These are phyloP conservation scores for Lindgomyces ingoldianus DNA, from an alignment of 495 filamentous ascomycete genomes.

Conservation along the genomic window DNA sequence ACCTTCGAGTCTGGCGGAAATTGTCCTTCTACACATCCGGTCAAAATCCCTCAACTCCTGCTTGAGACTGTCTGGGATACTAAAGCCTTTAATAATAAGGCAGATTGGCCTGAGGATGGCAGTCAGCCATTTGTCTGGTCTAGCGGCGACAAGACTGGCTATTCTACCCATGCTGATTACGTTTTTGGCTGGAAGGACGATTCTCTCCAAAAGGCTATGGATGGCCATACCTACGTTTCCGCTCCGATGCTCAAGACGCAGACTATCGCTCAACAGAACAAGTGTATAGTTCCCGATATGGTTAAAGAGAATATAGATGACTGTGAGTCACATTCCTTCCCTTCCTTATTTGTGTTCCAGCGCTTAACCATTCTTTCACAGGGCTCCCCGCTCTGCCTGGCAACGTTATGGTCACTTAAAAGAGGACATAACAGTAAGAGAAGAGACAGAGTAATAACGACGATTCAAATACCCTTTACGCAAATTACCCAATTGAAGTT, in stretches of 20 bases:
- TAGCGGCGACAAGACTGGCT: slow-evolving; percentile 42
- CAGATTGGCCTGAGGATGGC: slow-evolving; percentile 36
- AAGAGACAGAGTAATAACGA: too few relatives aligned
- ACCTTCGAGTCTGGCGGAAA: slow-evolving; percentile 31
- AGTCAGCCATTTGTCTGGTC: slow-evolving; percentile 38
- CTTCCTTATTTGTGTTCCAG: neutral
- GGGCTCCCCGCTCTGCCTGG: slow-evolving; percentile 12
- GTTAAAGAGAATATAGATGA: slow-evolving; percentile 25
- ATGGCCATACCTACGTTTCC: slow-evolving; percentile 26
- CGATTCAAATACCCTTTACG: too few relatives aligned
- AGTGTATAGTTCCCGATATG: slow-evolving; percentile 22
- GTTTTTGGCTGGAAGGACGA: slow-evolving; percentile 54
- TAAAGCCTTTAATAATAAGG: slow-evolving; percentile 33
- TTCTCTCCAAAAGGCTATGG: slow-evolving; percentile 48
- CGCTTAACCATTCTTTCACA: neutral
- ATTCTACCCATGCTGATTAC: slow-evolving; percentile 50
- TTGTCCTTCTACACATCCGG: slow-evolving; percentile 35
- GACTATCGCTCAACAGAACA: slow-evolving; percentile 30
- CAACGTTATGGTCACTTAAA: neutral
- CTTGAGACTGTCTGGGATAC: slow-evolving; percentile 40
- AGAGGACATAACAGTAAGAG: too few relatives aligned
- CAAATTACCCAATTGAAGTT: too few relatives aligned
- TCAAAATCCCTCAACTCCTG: slow-evolving; percentile 33
- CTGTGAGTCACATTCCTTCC: slow-evolving; percentile 8
- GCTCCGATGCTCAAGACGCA: slow-evolving; percentile 28